Evolutionary conservation across 1,284 basidiomycete genomes (phyloP), one percentile per base, ranked within the genome.

Genomic region (Cryptococcus sp.): DNA sequence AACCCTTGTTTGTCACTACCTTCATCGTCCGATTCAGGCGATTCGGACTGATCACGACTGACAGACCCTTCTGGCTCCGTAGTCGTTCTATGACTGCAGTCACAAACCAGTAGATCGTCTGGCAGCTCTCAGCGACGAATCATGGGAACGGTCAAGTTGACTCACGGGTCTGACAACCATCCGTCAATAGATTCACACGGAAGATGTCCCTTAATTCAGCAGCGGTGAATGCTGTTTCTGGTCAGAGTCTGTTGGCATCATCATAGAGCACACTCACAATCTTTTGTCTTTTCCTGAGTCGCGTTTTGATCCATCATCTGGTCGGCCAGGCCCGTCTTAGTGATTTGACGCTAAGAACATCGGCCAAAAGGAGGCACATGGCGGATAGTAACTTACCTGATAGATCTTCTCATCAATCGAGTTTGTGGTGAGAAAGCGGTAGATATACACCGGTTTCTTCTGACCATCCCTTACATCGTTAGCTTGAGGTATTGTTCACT

Each of bases 121-220:
- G 43, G 33, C 23, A 23, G 31, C 51, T 41, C 52, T 58, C 33
- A 57, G 35, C 57, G 10, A 15, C 10, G n/a, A 46, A 4, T 1
- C 6, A 31, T 10, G 13, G 1, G 4, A 15, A 5, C 11, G 48
- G 23, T 23, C 23, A 43, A 34, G 72, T 60, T 7, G 68, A 69
- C 66, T 76, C 68, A 71, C 81, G 96, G 2, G 95, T 98, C 57
- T 94, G 88, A 76, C 92, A 97, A 3, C 82, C 73, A 53, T 75
- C 76, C 0, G 93, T 95, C 52, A 86, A 79, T 0, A 82, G 78
- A 73, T 95, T 86, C 41, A 97, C 79, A 6, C 86, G 87, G 76
- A 98, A 99, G 62, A 99, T 90, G 69, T 94, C 91, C 48, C 86
- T 84, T 32, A 96, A 82, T 87, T 97, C 93, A 75, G 89, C 89